Percentiles rank a stretch among this genome's conserved stretches.
These are phyloP conservation scores for Hypoxylon intermedium DNA, from an alignment of 495 filamentous ascomycete genomes.

Conservation along the genomic window DNA sequence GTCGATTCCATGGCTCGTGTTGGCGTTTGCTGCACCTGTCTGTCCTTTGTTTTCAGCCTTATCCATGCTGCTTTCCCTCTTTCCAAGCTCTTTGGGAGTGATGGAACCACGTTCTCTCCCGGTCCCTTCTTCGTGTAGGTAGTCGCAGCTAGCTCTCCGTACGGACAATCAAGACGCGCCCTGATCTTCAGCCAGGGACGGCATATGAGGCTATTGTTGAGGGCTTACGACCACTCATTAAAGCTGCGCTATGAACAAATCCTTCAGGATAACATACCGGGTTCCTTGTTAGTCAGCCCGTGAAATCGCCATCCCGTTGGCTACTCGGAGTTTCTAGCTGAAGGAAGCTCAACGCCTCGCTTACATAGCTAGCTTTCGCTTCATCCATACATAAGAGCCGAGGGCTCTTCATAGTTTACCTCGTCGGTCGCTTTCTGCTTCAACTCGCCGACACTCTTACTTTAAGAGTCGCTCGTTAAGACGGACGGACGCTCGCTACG, in stretches of 20 bases:
- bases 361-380: constrained; percentile 11
- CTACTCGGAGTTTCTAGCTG: constrained; percentile 31
- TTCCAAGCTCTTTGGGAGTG: constrained; percentile 12
- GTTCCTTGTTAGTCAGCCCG: constrained; percentile 15
- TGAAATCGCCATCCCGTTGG: constrained; percentile 11
- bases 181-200: constrained; percentile 12
- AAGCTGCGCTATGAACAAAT: constrained; percentile 18
- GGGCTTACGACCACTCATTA: constrained; percentile 21
- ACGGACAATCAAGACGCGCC: constrained; percentile 11
- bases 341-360: constrained; percentile 11
- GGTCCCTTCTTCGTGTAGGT: constrained; percentile 6
- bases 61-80: constrained; percentile 29
- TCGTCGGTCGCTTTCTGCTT: constrained; percentile 7
- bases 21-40: constrained; percentile 20
- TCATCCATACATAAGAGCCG: constrained; percentile 25
- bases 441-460: constrained; percentile 14
- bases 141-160: constrained; percentile 3
- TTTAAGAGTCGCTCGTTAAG: constrained; percentile 33
- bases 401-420: constrained; percentile 5
- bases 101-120: constrained; percentile 18
- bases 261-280: constrained; percentile 21
- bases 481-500: constrained; percentile 35
- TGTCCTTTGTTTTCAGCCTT: constrained; percentile 34
- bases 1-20: constrained; percentile 32
- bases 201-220: constrained; percentile 8